Base-by-base conservation (phyloP, 2,329 filamentous ascomycete species). In the Ophiostoma novo-ulmi region DNA sequence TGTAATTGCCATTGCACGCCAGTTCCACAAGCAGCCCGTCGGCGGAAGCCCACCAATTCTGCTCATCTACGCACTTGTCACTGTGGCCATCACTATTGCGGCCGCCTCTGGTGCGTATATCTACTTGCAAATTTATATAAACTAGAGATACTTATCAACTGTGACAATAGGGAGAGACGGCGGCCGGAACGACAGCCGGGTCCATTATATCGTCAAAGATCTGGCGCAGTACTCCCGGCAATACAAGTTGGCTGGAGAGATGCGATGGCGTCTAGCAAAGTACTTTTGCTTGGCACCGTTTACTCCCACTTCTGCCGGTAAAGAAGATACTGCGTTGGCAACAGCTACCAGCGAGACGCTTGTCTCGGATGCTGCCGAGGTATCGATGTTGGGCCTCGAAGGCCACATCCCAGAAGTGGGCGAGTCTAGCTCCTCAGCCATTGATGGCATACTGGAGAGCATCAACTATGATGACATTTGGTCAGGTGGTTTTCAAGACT, bases 31-130 rank as follows among this genome's bases (percentile, higher is more conserved):
- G 20, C 52, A 58, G 52, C 52, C 52, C 10, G 52, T 22, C n/a
- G 52, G 52, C 8, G 52, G 52, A 26, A 58, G 52, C 22, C 52
- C 52, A 13, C 52, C 52, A 8, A 58, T 58, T 11, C 22, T 58
- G n/a, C 52, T 58, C 52, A 58, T 58, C n/a, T 58, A 58, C 17
- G 52, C 52, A 11, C 52, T 58, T 58, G 52, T 58, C 52, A 58
- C 52, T 26, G 52, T 58, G n/a, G 52, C 52, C n/a, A 58, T 58
- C 8, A 58, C 52, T 13, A 17, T 58, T 58, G 52, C 52, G 10
- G 52, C 52, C 52, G 52, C 52, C n/a, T 58, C 52, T 26, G 52
- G 52, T 58, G 26, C 11, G 52, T 58, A n/a, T 14, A 11, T 22
- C 10, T 26, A 22, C 11, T 44, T 44, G 3, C 5, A 44, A 44